Percentiles rank a stretch among this genome's conserved stretches.
phyloP scores from a whole-genome alignment of 1,284 basidiomycete genomes.

The Puccinia triticina region DNA sequence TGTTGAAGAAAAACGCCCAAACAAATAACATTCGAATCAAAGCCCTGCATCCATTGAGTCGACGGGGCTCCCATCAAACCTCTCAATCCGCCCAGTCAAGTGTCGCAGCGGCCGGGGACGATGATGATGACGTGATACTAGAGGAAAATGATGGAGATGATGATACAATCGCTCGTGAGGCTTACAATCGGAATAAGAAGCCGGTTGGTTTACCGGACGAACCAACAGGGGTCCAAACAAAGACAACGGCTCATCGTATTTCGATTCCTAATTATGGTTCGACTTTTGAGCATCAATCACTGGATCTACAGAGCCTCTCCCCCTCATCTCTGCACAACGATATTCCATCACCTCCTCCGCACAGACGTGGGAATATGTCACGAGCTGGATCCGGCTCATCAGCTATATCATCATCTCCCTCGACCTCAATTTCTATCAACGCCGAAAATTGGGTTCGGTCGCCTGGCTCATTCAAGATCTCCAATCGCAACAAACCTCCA shows the following conservation, averaged over 20 bases:
- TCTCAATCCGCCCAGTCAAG: conserved; percentile 1
- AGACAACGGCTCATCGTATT: conserved; percentile 3
- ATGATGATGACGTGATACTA: conserved; percentile 48
- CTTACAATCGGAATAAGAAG: conserved; percentile 36
- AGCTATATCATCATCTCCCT: neutral
- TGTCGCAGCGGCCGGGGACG: neutral
- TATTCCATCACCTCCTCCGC: neutral
- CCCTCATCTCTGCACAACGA: conserved; percentile 9
- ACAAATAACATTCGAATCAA: conserved; percentile 48
- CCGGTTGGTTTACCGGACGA: conserved; percentile 40
- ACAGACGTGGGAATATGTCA: conserved; percentile 1
- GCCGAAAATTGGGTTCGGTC: neutral
- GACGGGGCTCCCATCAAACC: neutral
- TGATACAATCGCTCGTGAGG: conserved; percentile 41
- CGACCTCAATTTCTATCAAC: neutral
- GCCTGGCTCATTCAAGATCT: conserved; percentile 15
- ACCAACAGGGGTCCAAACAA: neutral
- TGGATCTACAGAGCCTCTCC: conserved; percentile 36
- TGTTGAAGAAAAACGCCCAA: conserved; percentile 44
- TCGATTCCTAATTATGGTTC: conserved; percentile 22
- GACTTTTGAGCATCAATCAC: conserved; percentile 44
- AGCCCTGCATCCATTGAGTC: conserved; percentile 46
- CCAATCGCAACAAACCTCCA: neutral
- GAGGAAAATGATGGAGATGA: conserved; percentile 50
- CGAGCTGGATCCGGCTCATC: neutral